These are phyloP conservation scores for Colletotrichum australisinense DNA, from an alignment of 2,329 filamentous ascomycete genomes.

Conservation along the genomic window DNA sequence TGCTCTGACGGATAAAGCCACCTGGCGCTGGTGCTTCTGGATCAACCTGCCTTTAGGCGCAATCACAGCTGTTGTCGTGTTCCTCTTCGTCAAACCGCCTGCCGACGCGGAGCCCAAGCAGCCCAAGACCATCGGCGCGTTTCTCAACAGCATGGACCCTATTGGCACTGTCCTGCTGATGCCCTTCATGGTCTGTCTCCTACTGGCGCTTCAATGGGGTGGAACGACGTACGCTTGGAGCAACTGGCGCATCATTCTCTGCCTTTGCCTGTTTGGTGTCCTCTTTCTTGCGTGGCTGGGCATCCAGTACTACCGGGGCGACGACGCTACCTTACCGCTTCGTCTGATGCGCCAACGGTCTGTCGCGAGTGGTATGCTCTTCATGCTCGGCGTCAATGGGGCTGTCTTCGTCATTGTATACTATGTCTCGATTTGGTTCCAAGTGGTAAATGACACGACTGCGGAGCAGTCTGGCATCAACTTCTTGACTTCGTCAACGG, in stretches of 20 bases:
- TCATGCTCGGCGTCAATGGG: no score
- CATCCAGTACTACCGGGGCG: no score
- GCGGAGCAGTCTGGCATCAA: no score
- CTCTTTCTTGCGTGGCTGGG: no score
- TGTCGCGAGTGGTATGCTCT: no score
- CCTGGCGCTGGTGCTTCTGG: slow-evolving; percentile 54
- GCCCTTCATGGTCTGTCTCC: slow-evolving; percentile 61
- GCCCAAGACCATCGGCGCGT: slow-evolving; percentile 46
- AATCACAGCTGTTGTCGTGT: background rate
- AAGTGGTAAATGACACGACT: no score
- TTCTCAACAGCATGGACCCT: slow-evolving; percentile 56
- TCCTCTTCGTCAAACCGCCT: slow-evolving; percentile 44
- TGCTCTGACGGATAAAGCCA: slow-evolving; percentile 44
- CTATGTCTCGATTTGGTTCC: no score
- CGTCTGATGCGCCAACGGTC: no score
- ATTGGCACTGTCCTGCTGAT: slow-evolving; percentile 60
- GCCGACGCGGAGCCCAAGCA: slow-evolving; percentile 49
- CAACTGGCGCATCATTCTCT: slow-evolving; percentile 52
- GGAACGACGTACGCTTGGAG: slow-evolving; percentile 63
- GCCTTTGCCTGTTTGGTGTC: slow-evolving; percentile 36
- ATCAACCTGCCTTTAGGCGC: slow-evolving; percentile 44
- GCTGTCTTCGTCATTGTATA: no score
- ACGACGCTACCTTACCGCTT: no score
- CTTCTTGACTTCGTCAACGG: no score
- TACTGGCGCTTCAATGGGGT: slow-evolving; percentile 69